These are phyloP conservation scores for Fusarium concolor DNA, from an alignment of 2,329 filamentous ascomycete species.

Conservation along the genomic window DNA sequence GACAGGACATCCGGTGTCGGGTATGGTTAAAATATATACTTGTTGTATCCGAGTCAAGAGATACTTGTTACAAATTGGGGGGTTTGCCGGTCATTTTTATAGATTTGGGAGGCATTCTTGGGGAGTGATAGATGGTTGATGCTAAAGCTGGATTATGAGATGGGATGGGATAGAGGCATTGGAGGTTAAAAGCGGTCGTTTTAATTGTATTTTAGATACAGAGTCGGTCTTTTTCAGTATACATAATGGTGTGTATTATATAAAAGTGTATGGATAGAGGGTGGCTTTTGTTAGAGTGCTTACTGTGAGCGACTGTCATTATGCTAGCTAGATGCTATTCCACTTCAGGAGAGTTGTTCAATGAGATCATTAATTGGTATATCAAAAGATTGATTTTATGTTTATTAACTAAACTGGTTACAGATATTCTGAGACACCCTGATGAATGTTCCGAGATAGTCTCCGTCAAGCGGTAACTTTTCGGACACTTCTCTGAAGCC, in stretches of 20 bases:
- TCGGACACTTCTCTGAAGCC: conserved; percentile 28
- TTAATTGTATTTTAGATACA: not conserved
- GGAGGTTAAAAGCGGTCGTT: conserved; percentile 5
- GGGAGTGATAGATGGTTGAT: conserved; percentile 16
- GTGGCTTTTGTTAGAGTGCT: conserved; percentile 1
- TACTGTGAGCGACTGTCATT: not conserved
- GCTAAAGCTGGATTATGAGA: too few relatives aligned
- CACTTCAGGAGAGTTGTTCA: not conserved
- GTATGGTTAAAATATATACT: conserved; percentile 16
- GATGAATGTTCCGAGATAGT: conserved; percentile 22
- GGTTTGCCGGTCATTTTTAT: conserved; percentile 20
- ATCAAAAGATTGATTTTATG: too few relatives aligned
- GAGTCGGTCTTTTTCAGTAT: not conserved
- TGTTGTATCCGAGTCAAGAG: conserved; percentile 11
- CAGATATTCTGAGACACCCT: not conserved
- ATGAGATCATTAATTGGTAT: too few relatives aligned
- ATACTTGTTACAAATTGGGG: conserved; percentile 12
- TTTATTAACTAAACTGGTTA: too few relatives aligned
- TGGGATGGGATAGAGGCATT: not conserved
- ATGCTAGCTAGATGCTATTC: not conserved
- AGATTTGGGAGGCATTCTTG: conserved; percentile 4
- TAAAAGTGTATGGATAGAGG: not conserved
- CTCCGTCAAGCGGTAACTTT: conserved; percentile 34
- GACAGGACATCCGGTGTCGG: conserved; percentile 14
- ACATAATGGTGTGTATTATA: conserved; percentile 7